These are phyloP conservation scores for Volvariella surrecta DNA, from an alignment of 1,284 basidiomycete species.

Conservation along the genomic window DNA sequence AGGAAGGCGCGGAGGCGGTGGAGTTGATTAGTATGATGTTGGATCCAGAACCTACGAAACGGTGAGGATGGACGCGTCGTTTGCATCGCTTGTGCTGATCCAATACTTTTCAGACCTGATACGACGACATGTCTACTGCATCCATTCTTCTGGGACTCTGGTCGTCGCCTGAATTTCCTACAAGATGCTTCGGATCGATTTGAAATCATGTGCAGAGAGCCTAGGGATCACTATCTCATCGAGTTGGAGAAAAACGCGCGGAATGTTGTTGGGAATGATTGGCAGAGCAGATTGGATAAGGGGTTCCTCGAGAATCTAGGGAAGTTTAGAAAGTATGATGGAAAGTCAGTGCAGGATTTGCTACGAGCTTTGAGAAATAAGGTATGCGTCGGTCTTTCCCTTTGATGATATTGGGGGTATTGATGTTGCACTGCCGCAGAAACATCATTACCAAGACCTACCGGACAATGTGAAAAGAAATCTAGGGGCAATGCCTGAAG, in stretches of 20 bases:
- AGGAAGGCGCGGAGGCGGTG: constrained; percentile 82
- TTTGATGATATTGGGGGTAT: constrained; percentile 5
- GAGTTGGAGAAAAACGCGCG: constrained; percentile 66
- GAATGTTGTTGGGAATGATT: constrained; percentile 77
- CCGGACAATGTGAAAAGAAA: constrained; percentile 84
- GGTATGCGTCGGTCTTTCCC: constrained; percentile 34
- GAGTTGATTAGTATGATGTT: constrained; percentile 76
- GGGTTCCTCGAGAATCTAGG: constrained; percentile 90
- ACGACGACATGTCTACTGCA: constrained; percentile 83
- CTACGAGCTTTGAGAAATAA: constrained; percentile 93
- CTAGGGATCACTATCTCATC: constrained; percentile 71
- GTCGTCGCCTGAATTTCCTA: constrained; percentile 82
- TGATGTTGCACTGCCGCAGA: constrained; percentile 47
- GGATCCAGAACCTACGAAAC: constrained; percentile 58
- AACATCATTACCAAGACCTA: constrained; percentile 97
- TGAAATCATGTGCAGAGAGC: constrained; percentile 94
- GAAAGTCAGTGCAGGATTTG: constrained; percentile 83
- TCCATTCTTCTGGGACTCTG: constrained; percentile 95
- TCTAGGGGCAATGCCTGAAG: constrained; percentile 85
- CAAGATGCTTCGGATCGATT: constrained; percentile 97
- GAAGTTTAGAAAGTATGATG: constrained; percentile 96
- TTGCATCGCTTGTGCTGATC: neutral
- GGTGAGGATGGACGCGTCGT: constrained; percentile 34
- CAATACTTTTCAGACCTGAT: constrained; percentile 55
- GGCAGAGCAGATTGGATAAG: constrained; percentile 83